phyloP scores from a whole-genome alignment of 2,329 filamentous ascomycete species.

The Colletotrichum orbiculare region DNA sequence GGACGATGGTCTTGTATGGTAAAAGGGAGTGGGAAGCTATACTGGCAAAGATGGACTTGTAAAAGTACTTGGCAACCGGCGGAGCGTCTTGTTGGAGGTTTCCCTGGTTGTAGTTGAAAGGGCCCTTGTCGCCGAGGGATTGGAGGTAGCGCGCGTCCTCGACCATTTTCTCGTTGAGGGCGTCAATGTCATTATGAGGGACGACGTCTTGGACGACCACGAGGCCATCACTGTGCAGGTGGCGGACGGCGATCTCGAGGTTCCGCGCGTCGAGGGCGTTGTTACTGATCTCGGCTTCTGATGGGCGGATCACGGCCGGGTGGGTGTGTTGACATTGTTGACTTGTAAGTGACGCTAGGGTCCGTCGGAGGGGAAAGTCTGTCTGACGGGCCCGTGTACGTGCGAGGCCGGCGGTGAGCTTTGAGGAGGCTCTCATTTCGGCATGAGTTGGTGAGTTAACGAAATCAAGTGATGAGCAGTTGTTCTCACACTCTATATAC shows the following conservation, averaged over 20 bases:
- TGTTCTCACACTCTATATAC: background rate
- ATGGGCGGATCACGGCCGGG: constrained; percentile 47
- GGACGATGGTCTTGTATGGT: background rate
- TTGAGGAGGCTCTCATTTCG: background rate
- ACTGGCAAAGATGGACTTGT: constrained; percentile 65
- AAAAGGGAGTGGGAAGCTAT: constrained; percentile 34
- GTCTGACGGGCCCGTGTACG: background rate
- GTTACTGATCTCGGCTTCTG: constrained; percentile 37
- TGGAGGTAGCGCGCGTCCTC: constrained; percentile 65
- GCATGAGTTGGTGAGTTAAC: background rate
- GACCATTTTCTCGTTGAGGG: constrained; percentile 69
- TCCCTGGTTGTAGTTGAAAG: constrained; percentile 72
- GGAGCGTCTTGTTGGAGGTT: constrained; percentile 72
- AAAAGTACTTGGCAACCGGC: constrained; percentile 60
- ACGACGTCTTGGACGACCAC: constrained; percentile 67
- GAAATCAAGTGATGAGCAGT: background rate
- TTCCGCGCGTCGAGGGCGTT: constrained; percentile 56
- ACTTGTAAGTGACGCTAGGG: constrained; percentile 24
- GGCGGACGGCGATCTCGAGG: constrained; percentile 64
- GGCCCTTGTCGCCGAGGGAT: constrained; percentile 61
- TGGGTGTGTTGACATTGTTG: constrained; percentile 11
- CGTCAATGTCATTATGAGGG: constrained; percentile 61
- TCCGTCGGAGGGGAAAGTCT: background rate
- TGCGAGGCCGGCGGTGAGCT: background rate
- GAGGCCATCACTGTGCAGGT: constrained; percentile 64